phyloP scores from a whole-genome alignment of 106 monocot genomes.

The Narthecium ossifragum region DNA sequence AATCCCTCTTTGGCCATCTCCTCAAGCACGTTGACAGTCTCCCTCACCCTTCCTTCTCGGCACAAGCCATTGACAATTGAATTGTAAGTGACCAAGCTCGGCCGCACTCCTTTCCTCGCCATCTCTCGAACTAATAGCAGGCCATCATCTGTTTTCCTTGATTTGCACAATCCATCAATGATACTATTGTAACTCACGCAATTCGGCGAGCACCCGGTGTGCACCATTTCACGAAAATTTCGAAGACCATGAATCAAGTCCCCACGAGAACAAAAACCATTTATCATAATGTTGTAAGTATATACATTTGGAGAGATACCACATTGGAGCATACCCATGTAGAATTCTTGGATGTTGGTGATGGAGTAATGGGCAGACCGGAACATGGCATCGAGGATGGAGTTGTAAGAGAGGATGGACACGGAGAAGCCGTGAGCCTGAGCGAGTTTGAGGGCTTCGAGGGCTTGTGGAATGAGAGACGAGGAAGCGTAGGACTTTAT shows the following conservation, averaged over 20 bases:
- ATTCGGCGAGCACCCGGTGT: conserved; percentile 51
- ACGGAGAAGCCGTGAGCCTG: conserved; percentile 38
- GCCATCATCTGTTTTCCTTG: conserved; percentile 25
- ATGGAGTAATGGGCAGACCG: not conserved
- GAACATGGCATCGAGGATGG: conserved; percentile 64
- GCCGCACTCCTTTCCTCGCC: conserved; percentile 26
- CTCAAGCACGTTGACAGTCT: conserved; percentile 40
- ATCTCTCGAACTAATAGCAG: conserved; percentile 27
- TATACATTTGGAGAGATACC: conserved; percentile 53
- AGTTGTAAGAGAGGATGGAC: conserved; percentile 57
- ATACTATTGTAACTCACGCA: conserved; percentile 74
- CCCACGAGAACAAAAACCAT: conserved; percentile 40
- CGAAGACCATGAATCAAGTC: conserved; percentile 26
- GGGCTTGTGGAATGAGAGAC: conserved; percentile 30
- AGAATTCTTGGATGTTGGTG: conserved; percentile 19
- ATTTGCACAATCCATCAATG: conserved; percentile 42
- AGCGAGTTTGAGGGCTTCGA: conserved; percentile 33
- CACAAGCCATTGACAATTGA: conserved; percentile 62
- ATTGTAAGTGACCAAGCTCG: conserved; percentile 67
- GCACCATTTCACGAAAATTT: conserved; percentile 45
- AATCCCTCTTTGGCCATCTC: conserved; percentile 57
- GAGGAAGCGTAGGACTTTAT: conserved; percentile 51
- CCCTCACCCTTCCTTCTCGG: conserved; percentile 30
- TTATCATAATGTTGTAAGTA: conserved; percentile 75
- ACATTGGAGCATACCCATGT: conserved; percentile 24